Percentiles rank a stretch among this genome's conserved stretches.
Evolutionary conservation across 148 eudicot species (phyloP).

Genomic region (Amaranthus hypochondriacus): DNA sequence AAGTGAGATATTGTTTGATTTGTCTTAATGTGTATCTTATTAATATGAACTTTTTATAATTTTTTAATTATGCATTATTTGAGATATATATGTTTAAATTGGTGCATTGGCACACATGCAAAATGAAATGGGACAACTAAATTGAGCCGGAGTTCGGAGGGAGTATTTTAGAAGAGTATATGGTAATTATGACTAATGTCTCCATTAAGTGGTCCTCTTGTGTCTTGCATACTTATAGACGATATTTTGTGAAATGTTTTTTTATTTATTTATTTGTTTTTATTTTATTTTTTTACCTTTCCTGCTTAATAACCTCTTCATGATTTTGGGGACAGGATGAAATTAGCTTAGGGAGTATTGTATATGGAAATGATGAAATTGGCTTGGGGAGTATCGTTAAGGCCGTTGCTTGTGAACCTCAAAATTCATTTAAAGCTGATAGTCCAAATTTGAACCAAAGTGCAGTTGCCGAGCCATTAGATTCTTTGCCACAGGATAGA

Average conservation of each 20-base stretch:
- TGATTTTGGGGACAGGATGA: slow-evolving; percentile 26
- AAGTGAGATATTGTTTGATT: too few species aligned
- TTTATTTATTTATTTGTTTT: too few species aligned
- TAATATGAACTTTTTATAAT: too few species aligned
- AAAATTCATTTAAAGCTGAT: slow-evolving; percentile 18
- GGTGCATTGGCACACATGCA: too few species aligned
- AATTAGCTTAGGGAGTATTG: slow-evolving; percentile 15
- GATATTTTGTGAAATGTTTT: background rate
- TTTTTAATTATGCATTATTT: too few species aligned
- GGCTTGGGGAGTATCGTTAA: slow-evolving; percentile 17
- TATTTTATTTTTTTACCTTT: background rate
- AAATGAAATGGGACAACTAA: too few species aligned
- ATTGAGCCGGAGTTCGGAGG: too few species aligned
- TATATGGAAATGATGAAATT: too few species aligned
- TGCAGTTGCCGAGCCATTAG: slow-evolving; percentile 25
- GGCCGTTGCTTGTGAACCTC: slow-evolving; percentile 18
- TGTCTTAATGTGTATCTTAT: too few species aligned
- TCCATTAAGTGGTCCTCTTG: background rate
- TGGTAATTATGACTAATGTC: background rate
- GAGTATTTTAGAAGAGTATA: too few species aligned
- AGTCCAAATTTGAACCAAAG: slow-evolving; percentile 25
- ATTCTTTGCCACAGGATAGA: slow-evolving; percentile 23
- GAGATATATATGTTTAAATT: too few species aligned
- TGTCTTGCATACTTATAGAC: slow-evolving; percentile 2
- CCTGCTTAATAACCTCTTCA: slow-evolving; percentile 4